Evolutionary conservation across 1,139 yeast genomes (phyloP), one percentile per base, ranked within the genome.

Genomic region (Spencermartinsiella ligniputridi): DNA sequence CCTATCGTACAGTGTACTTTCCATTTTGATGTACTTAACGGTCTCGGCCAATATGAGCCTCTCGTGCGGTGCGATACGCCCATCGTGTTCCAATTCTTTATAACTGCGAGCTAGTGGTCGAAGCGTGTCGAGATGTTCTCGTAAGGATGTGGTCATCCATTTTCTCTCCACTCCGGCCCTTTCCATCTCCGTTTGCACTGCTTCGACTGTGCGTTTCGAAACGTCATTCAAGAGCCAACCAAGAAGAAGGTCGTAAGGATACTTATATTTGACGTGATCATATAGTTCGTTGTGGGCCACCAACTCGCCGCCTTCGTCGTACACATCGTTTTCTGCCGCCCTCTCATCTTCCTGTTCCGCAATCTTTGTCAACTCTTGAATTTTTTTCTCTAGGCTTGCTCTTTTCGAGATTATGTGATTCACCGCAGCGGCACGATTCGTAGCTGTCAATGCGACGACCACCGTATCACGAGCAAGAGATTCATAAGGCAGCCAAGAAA

Each of bases 141-240:
- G 25, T 11, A 22, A 11, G 6, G 32, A 27, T 11, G 12, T 11
- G 15, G n/a, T n/a, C 8, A 27, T 27, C n/a, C 15, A 9, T 27
- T 5, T 6, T 5, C 5, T 27, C 5, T 9, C 8, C 8, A 27
- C 32, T 5, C 15, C 32, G 32, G 32, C 32, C 32, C 16, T 36
- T 22, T 35, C 29, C 34, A 43, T 19, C 11, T 40, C 40, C 2
- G 17, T 29, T 16, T 35, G 17, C 3, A 41, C 33, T 17, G 24
- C 21, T 17, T 22, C 35, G 3, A 44, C 38, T 2, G 38, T 39
- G 12, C 30, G 40, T 13, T 46, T 47, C 11, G 48, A 50, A 22
- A 57, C 60, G 19, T 63, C 66, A 11, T 55, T 54, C 17, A 50
- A 18, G n/a, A 62, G 48, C 67, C 67, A 63, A 0, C 57, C 58